phyloP scores from a whole-genome alignment of 2,329 filamentous ascomycete genomes.

The Penicillium brasilianum region DNA sequence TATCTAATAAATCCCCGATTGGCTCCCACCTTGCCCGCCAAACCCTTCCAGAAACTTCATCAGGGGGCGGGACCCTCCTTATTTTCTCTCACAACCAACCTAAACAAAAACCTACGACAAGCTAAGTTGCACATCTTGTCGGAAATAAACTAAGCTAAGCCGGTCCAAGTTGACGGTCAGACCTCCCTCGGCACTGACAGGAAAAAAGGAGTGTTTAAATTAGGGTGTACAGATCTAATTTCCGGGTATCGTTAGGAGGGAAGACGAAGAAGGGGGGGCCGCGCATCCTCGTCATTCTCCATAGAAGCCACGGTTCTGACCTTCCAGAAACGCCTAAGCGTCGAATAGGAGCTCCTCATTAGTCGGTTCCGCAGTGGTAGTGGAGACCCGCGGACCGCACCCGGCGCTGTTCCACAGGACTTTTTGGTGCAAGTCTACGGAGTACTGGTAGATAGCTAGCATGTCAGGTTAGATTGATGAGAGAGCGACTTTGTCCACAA shows the following conservation, averaged over 20 bases:
- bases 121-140: constrained; percentile 1
- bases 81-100: constrained; percentile 1
- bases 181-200: not conserved
- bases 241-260: not conserved
- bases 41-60: constrained; percentile 10
- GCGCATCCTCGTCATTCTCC: constrained; percentile 4
- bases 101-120: not conserved
- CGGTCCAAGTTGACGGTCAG: not conserved
- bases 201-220: not conserved
- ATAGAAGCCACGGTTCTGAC: constrained; percentile 15
- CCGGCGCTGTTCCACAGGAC: constrained; percentile 7
- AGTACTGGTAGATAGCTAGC: not conserved
- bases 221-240: not conserved
- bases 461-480: not conserved
- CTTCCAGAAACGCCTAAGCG: constrained; percentile 24
- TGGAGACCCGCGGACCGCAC: constrained; percentile 9
- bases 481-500: not conserved
- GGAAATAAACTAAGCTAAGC: constrained; percentile 14
- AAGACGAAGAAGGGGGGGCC: constrained; percentile 1
- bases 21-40: constrained; percentile 2
- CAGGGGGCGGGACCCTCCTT: not conserved
- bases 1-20: constrained; percentile 6
- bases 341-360: constrained; percentile 8
- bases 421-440: constrained; percentile 1
- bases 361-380: constrained; percentile 10